A percentile compares a stretch with the other conserved stretches of the same genome.
phyloP scores from a whole-genome alignment of 768 basidiomycete genomes.

The Serendipita vermifera region DNA sequence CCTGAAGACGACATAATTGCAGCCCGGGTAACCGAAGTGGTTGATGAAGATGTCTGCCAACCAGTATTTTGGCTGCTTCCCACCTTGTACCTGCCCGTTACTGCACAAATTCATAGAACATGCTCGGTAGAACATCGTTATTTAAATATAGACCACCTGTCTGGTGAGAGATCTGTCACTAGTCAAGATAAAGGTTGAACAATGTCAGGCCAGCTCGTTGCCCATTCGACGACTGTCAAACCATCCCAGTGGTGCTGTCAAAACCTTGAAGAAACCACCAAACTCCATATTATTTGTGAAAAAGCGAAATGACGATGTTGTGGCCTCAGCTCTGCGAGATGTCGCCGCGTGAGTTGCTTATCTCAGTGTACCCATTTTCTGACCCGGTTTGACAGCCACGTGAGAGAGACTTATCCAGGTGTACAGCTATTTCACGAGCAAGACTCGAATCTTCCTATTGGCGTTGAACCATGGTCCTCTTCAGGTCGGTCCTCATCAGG shows the following conservation, averaged over 20 bases:
- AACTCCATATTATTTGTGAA: conserved; percentile 15
- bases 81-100: background rate
- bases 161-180: background rate
- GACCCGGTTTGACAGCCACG: conserved; percentile 1
- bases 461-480: conserved; percentile 11
- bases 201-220: background rate
- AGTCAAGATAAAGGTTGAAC: background rate
- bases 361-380: background rate
- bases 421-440: conserved; percentile 9
- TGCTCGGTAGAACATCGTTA: background rate
- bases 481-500: background rate
- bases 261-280: background rate
- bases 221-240: background rate
- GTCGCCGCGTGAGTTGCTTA: conserved; percentile 10
- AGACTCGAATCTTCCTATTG: background rate
- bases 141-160: background rate
- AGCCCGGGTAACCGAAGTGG: background rate
- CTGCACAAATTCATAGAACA: background rate
- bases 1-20: background rate
- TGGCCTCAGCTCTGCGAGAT: conserved; percentile 11
- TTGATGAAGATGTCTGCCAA: background rate
- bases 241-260: background rate
- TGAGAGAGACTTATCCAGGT: conserved; percentile 10
- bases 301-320: conserved; percentile 10
- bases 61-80: background rate